Percentiles rank a stretch among this genome's conserved stretches.
Evolutionary conservation across 768 basidiomycete species (phyloP).

Genomic region (Dacryopinax primogenitus): DNA sequence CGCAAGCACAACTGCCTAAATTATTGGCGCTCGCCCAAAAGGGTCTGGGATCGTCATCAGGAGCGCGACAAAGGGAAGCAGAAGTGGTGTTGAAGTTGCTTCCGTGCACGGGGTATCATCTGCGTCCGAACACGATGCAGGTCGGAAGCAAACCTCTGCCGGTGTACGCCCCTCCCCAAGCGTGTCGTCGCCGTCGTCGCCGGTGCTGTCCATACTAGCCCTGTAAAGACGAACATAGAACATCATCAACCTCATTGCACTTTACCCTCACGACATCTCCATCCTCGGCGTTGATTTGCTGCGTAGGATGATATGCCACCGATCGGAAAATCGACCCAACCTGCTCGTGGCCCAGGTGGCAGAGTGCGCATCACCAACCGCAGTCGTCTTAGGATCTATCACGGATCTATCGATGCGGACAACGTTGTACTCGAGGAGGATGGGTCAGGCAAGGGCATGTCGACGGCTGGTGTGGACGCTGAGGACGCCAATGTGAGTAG

Average conservation of each 20-base stretch:
- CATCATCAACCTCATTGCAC: not conserved
- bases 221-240: slow-evolving; percentile 1
- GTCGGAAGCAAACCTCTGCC: slow-evolving; percentile 9
- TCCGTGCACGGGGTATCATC: not conserved
- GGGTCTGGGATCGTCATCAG: not conserved
- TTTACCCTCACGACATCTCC: not conserved
- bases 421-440: slow-evolving; percentile 71
- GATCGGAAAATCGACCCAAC: slow-evolving; percentile 10
- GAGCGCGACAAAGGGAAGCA: not conserved
- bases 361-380: slow-evolving; percentile 68
- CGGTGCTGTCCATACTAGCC: not conserved
- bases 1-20: not conserved
- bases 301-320: slow-evolving; percentile 10
- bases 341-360: not conserved
- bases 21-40: not conserved
- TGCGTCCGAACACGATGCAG: slow-evolving; percentile 8
- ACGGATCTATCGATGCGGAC: slow-evolving; percentile 70
- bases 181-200: slow-evolving; percentile 9
- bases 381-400: slow-evolving; percentile 72
- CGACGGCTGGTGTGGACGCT: slow-evolving; percentile 76
- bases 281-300: not conserved
- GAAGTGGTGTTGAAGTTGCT: not conserved
- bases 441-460: slow-evolving; percentile 68
- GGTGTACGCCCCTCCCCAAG: slow-evolving; percentile 3
- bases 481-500: slow-evolving; percentile 84